Percentiles rank a stretch among this genome's conserved stretches.
Evolutionary conservation across 148 eudicot species (phyloP).

Genomic region (Vaccinium myrtillus): DNA sequence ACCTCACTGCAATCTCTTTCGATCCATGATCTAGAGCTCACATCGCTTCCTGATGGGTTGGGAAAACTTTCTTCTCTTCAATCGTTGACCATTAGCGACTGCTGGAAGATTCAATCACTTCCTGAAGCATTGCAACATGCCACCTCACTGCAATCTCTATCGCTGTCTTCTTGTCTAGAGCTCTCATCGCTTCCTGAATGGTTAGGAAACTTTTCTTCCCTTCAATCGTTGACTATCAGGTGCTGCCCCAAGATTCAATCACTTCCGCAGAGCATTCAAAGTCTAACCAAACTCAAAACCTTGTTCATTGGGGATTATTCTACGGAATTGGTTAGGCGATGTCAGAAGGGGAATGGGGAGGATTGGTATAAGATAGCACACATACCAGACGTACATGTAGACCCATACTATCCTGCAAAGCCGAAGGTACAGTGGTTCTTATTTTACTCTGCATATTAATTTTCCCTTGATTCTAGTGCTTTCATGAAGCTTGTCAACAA

Average conservation of each 20-base stretch:
- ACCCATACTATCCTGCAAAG: too few relatives aligned
- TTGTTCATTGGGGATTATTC: not conserved
- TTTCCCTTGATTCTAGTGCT: too few relatives aligned
- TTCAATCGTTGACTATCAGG: not conserved
- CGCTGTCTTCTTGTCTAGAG: too few relatives aligned
- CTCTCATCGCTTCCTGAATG: not conserved
- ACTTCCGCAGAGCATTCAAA: not conserved
- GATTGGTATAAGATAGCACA: conserved; percentile 19
- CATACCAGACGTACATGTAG: not conserved
- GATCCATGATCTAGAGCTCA: not conserved
- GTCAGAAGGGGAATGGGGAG: not conserved
- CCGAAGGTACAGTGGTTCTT: too few relatives aligned
- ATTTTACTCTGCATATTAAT: too few relatives aligned
- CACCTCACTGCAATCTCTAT: too few relatives aligned
- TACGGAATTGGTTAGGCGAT: not conserved
- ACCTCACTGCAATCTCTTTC: too few relatives aligned
- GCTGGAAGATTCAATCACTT: not conserved
- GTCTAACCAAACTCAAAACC: conserved; percentile 9
- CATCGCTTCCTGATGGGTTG: not conserved
- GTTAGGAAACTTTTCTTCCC: not conserved
- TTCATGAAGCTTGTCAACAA: too few relatives aligned
- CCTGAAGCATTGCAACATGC: not conserved
- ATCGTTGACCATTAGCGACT: not conserved
- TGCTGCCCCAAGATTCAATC: not conserved
- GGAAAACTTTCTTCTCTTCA: too few relatives aligned